These are phyloP conservation scores for Boletellus ananiceps DNA, from an alignment of 768 basidiomycete genomes.

Conservation along the genomic window DNA sequence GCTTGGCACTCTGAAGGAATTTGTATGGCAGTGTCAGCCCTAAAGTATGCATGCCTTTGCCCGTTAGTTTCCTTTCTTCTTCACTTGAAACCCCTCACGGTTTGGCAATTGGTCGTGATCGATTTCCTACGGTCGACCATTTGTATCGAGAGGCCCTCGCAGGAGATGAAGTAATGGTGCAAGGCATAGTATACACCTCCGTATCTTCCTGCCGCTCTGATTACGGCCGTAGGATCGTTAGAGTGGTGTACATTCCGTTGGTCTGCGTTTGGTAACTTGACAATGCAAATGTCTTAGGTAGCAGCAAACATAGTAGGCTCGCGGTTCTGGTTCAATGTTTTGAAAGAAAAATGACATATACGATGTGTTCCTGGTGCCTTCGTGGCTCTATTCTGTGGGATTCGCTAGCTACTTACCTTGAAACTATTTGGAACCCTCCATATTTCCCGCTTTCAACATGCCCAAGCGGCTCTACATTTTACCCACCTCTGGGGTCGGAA, in stretches of 20 bases:
- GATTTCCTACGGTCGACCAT: conserved; percentile 34
- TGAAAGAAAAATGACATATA: too few species aligned
- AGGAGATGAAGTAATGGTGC: conserved; percentile 89
- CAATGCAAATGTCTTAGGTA: neutral
- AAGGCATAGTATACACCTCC: conserved; percentile 83
- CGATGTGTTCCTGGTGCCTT: too few species aligned
- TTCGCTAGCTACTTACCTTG: too few species aligned
- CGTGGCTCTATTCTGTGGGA: too few species aligned
- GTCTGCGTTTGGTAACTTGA: neutral
- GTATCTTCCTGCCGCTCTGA: conserved; percentile 70
- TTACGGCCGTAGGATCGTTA: conserved; percentile 74
- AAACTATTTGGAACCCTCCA: too few species aligned
- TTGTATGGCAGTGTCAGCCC: conserved; percentile 30
- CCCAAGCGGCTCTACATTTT: too few species aligned
- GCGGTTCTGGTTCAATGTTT: neutral
- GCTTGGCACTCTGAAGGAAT: neutral
- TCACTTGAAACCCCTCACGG: conserved; percentile 37
- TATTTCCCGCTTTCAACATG: too few species aligned
- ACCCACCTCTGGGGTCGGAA: too few species aligned
- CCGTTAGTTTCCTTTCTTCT: neutral
- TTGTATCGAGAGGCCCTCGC: conserved; percentile 63
- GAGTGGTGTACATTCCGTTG: conserved; percentile 68
- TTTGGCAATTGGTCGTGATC: conserved; percentile 43
- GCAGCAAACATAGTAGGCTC: neutral
- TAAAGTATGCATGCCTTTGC: conserved; percentile 21